phyloP scores from a whole-genome alignment of 192 early-diverging fungal genomes.

The Gigaspora rosea region DNA sequence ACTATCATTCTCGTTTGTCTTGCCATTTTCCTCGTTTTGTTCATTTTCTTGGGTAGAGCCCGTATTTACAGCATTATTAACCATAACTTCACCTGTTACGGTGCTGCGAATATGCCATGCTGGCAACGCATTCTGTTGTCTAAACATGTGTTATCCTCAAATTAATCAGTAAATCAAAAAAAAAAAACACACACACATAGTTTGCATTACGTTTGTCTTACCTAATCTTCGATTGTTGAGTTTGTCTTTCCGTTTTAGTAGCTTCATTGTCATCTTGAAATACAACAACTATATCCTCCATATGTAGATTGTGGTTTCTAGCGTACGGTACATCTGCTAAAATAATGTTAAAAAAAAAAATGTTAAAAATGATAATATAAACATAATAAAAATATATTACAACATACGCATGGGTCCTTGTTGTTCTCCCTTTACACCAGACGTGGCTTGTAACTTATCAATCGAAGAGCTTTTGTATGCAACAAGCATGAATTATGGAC shows the following conservation, averaged over 20 bases:
- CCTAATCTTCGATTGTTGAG: slow-evolving; percentile 66
- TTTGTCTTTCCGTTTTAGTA: slow-evolving; percentile 61
- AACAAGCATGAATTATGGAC: background rate
- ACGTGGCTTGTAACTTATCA: slow-evolving; percentile 5
- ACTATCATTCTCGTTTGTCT: slow-evolving; percentile 41
- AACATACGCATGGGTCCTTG: slow-evolving; percentile 7
- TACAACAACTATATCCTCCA: slow-evolving; percentile 70
- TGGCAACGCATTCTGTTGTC: slow-evolving; percentile 75
- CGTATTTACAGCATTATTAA: slow-evolving; percentile 34
- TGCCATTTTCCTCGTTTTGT: slow-evolving; percentile 40
- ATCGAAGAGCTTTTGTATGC: slow-evolving; percentile 12
- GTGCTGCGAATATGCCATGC: slow-evolving; percentile 79
- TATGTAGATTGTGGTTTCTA: slow-evolving; percentile 61
- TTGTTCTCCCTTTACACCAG: background rate
- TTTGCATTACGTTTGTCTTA: background rate
- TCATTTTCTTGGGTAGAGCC: slow-evolving; percentile 44
- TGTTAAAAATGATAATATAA: background rate
- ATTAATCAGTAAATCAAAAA: background rate
- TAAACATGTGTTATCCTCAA: background rate
- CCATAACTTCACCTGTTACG: slow-evolving; percentile 59
- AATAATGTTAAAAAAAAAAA: background rate
- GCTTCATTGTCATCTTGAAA: slow-evolving; percentile 74
- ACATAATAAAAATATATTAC: background rate
- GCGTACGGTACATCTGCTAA: slow-evolving; percentile 58
- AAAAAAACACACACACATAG: background rate